Evolutionary conservation across 208 protist genomes (phyloP).

Genomic region (Tritrichomonas foetus): DNA sequence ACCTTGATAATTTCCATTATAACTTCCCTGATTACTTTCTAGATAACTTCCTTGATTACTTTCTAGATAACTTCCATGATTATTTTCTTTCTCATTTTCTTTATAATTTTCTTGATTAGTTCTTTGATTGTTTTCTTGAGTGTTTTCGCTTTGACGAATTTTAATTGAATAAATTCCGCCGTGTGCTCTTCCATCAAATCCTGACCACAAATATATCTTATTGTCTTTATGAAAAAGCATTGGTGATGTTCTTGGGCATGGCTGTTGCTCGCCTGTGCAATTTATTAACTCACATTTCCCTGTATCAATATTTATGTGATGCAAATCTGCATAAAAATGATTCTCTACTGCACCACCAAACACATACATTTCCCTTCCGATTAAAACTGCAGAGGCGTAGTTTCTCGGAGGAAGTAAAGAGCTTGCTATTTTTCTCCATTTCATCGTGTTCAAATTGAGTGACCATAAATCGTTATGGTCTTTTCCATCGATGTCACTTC

Average conservation of each 20-base stretch:
- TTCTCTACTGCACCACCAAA: not conserved
- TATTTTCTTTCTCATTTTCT: no score
- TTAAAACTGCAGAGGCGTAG: not conserved
- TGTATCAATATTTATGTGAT: not conserved
- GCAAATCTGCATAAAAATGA: constrained; percentile 18
- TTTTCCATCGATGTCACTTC: not conserved
- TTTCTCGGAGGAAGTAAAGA: not conserved
- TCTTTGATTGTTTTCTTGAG: no score
- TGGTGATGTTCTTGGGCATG: not conserved
- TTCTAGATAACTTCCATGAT: no score
- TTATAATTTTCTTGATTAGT: no score
- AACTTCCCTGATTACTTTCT: no score
- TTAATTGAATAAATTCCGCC: not conserved
- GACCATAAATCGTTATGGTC: not conserved
- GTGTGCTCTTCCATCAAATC: not conserved
- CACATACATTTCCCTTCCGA: not conserved
- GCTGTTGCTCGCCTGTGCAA: not conserved
- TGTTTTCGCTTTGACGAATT: not conserved
- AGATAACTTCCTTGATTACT: no score
- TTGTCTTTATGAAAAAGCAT: not conserved
- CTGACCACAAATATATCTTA: not conserved
- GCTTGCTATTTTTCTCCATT: not conserved
- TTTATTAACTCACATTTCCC: not conserved
- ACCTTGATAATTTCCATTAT: no score
- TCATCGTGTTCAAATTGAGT: not conserved